phyloP scores from a whole-genome alignment of 192 early-diverging fungal species.

The Entrophospora sp. region DNA sequence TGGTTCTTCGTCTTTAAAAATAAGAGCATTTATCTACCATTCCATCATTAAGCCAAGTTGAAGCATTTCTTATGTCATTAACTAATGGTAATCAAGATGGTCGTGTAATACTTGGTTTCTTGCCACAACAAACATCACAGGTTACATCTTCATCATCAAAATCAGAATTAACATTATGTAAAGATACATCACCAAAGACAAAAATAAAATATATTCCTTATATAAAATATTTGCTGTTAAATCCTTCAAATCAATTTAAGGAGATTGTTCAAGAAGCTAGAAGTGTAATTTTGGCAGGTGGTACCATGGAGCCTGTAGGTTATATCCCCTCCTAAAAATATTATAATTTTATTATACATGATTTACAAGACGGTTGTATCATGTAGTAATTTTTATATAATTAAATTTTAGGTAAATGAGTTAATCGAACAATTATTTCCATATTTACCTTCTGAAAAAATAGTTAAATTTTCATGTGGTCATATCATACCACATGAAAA shows the following conservation, averaged over 20 bases:
- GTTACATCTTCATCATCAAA: too few species aligned
- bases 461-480: slow-evolving; percentile 67
- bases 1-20: neutral
- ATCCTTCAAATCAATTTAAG: slow-evolving; percentile 72
- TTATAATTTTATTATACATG: too few species aligned
- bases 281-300: slow-evolving; percentile 81
- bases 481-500: slow-evolving; percentile 80
- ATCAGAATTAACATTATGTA: too few species aligned
- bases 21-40: slow-evolving; percentile 19
- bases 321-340: too few species aligned
- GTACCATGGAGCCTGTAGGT: slow-evolving; percentile 83
- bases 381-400: neutral
- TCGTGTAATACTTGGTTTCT: slow-evolving; percentile 46
- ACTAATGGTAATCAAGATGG: slow-evolving; percentile 61
- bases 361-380: too few species aligned
- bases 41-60: slow-evolving; percentile 34
- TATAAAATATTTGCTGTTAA: slow-evolving; percentile 80
- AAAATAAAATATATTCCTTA: slow-evolving; percentile 12
- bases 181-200: neutral
- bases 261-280: slow-evolving; percentile 70
- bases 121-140: too few species aligned
- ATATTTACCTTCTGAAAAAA: slow-evolving; percentile 31
- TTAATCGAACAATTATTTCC: slow-evolving; percentile 46
- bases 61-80: slow-evolving; percentile 47
- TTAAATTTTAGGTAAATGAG: slow-evolving; percentile 27